Base-by-base conservation (phyloP, 2,329 filamentous ascomycete species). In the Paraconiothyrium sp. region DNA sequence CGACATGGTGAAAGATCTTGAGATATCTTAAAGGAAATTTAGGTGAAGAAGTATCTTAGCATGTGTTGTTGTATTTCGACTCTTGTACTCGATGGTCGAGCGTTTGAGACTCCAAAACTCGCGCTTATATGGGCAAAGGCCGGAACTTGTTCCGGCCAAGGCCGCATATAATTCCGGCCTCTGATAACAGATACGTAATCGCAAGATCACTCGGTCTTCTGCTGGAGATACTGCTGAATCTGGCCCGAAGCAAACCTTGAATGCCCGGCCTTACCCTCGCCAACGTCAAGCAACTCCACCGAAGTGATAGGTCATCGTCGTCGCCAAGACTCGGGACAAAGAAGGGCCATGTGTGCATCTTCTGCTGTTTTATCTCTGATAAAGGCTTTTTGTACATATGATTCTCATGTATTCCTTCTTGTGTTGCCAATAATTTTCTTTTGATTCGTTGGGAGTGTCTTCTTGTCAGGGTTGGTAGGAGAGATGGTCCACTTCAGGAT, bases 101-200 rank as follows among this genome's bases (percentile, higher is more conserved):
- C 49, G 43, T 44, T 52, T 22, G 22, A 55, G 51, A 24, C 44
- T 57, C 52, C 46, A 32, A 47, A 60, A 59, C 27, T 64, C 64
- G 57, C 69, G 71, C 67, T 73, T 78, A 76, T 78, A 78, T 78
- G 64, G 62, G 62, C 47, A 64, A 62, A 30, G 75, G 76, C 74
- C 76, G 76, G 75, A 71, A 67, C 57, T 2, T 10, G 67, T 71
- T 72, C 76, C 76, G 75, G 69, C 71, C 71, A 30, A 30, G 27
- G 27, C 27, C 27, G 27, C 27, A 30, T 30, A 30, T 64, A 70
- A 69, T 73, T 76, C 76, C 76, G 76, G 74, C 74, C 75, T 30
- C 6, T 71, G 66, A 63, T 65, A 67, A 73, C 75, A 71, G 72
- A 69, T 78, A 79, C 76, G 76, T 79, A 79, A 79, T 78, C 61